Percentiles rank a stretch among this genome's conserved stretches.
phyloP scores from a whole-genome alignment of 345 rosid species.

The Hibiscus tridactylites region DNA sequence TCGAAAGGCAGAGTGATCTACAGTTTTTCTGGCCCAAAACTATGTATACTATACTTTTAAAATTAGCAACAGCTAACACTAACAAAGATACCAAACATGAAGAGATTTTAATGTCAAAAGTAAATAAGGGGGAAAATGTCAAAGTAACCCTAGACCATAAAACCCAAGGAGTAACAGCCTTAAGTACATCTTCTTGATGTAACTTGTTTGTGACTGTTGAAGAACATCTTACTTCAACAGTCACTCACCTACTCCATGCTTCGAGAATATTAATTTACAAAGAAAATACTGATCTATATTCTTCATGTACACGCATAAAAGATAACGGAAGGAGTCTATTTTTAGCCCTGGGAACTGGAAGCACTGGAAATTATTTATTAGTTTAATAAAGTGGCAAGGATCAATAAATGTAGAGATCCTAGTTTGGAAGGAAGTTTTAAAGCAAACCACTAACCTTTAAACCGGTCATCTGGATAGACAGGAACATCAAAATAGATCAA shows the following conservation, averaged over 20 bases:
- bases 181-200: too few species aligned
- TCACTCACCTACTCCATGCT: too few species aligned
- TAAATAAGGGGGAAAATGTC: not conserved
- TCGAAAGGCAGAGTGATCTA: not conserved
- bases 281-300: too few species aligned
- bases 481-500: conserved; percentile 93
- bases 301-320: not conserved
- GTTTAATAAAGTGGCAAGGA: conserved; percentile 1
- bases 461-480: conserved; percentile 89
- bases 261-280: too few species aligned
- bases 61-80: not conserved
- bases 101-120: not conserved
- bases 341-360: not conserved
- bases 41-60: not conserved
- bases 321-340: not conserved
- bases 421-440: conserved; percentile 1
- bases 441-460: conserved; percentile 50
- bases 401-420: not conserved
- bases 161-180: not conserved
- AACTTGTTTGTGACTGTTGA: too few species aligned
- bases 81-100: not conserved
- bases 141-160: not conserved
- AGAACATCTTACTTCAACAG: too few species aligned
- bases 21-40: not conserved
- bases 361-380: not conserved